phyloP scores from a whole-genome alignment of 73 alveolate genomes.

The Uronychia binucleata region DNA sequence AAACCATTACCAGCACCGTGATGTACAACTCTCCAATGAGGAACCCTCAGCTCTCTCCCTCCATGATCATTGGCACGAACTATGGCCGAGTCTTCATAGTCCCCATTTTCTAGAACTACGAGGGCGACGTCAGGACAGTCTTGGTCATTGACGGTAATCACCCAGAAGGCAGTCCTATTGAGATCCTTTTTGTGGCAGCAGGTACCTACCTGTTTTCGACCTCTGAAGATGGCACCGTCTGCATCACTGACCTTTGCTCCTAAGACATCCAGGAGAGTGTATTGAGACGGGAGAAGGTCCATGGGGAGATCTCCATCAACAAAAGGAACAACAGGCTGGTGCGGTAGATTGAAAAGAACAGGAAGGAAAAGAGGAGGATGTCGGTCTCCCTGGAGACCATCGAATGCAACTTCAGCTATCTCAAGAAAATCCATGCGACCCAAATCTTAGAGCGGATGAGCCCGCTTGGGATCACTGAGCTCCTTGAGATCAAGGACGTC shows the following conservation, averaged over 20 bases:
- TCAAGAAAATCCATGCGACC: conserved; percentile 17
- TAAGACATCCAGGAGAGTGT: conserved; percentile 10
- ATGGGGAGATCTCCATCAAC: conserved; percentile 3
- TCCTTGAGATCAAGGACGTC: conserved; percentile 27
- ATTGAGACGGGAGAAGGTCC: not conserved
- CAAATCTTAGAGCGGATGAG: not conserved
- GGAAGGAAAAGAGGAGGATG: conserved; percentile 33
- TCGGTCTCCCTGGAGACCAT: conserved; percentile 13
- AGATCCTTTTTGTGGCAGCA: conserved; percentile 26
- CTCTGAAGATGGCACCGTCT: conserved; percentile 53
- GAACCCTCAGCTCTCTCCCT: conserved; percentile 14
- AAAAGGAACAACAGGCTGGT: conserved; percentile 17
- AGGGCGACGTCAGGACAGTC: conserved; percentile 37
- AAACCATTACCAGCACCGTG: conserved; percentile 36
- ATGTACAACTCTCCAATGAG: conserved; percentile 10
- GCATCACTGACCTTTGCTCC: conserved; percentile 36
- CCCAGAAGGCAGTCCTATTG: conserved; percentile 19
- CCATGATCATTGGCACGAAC: conserved; percentile 53
- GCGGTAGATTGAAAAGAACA: conserved; percentile 2
- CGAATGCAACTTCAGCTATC: not conserved
- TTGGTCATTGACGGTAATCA: conserved; percentile 32
- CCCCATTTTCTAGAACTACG: conserved; percentile 38
- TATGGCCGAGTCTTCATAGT: conserved; percentile 58
- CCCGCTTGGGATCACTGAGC: conserved; percentile 22
- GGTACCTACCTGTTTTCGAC: conserved; percentile 42